Evolutionary conservation across 768 basidiomycete genomes (phyloP), one percentile per base, ranked within the genome.

Genomic region (Mycena capillaripes): DNA sequence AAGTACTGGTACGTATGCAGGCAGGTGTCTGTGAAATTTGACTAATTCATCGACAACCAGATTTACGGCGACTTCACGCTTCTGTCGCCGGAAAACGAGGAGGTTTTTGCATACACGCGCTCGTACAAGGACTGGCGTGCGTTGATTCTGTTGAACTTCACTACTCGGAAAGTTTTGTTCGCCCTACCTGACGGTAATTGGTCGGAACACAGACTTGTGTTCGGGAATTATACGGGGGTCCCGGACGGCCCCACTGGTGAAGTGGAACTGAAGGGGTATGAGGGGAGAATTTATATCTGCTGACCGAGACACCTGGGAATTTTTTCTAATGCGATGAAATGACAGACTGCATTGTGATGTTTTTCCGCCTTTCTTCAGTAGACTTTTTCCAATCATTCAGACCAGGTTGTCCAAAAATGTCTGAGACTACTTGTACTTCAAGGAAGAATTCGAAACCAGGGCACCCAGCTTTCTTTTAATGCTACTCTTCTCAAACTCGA

Each of bases 11-110:
- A 66, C 72, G 86, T 79, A 16, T 58, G 57, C 57, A 25, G 60
- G 7, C 25, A 42, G n/a, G 30, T 2, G 25, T 23, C 16, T 12
- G 3, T 29, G 30, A 38, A 25, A 21, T 23, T 10, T 12, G 50
- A 27, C 52, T 67, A 8, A 27, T 57, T n/a, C n/a, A n/a, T n/a
- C 17, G 32, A 32, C 30, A 1, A 21, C 27, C 62, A 92, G 91
- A 85, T 89, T 3, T 90, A 90, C 76, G 93, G 93, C 19, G 84
- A 87, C 44, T 95, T 93, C 75, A 75, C 78, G 8, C 84, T 89
- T 38, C 77, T 91, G 4, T 84, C 87, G 10, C 77, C 81, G 1
- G 77, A 77, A 0, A 82, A 93, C 76, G 83, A 88, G 30, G 75
- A 85, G 30, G 85, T 90, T 25, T 90, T 93, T 65, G 89, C 88